phyloP scores from a whole-genome alignment of 805 yeast species.

The Suhomyces canberraensis region DNA sequence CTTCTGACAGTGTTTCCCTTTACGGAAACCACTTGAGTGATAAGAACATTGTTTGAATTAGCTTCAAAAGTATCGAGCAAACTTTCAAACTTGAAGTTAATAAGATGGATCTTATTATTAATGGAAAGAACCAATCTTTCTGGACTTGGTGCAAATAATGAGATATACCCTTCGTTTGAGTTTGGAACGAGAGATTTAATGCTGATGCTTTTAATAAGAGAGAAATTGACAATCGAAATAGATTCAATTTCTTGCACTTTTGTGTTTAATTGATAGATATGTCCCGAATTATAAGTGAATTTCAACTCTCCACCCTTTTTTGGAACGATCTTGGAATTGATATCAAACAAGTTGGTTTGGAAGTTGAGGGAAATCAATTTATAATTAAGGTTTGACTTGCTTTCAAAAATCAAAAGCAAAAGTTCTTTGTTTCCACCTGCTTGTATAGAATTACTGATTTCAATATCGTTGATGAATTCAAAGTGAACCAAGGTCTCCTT shows the following conservation, averaged over 20 bases:
- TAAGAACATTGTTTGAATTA: slow-evolving; percentile 17
- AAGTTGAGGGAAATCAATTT: slow-evolving; percentile 23
- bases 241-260: slow-evolving; percentile 15
- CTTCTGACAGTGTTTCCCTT: slow-evolving; percentile 43
- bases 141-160: slow-evolving; percentile 40
- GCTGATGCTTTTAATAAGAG: slow-evolving; percentile 16
- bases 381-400: slow-evolving; percentile 15
- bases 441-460: slow-evolving; percentile 13
- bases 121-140: slow-evolving; percentile 46
- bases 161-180: slow-evolving; percentile 11
- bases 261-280: slow-evolving; percentile 22
- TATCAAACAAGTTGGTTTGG: slow-evolving; percentile 20
- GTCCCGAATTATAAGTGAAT: slow-evolving; percentile 25
- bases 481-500: slow-evolving; percentile 27
- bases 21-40: slow-evolving; percentile 31
- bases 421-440: slow-evolving; percentile 22
- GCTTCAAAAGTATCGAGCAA: slow-evolving; percentile 29
- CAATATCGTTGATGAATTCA: slow-evolving; percentile 25
- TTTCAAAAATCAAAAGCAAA: slow-evolving; percentile 15
- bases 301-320: slow-evolving; percentile 3
- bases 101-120: slow-evolving; percentile 37
- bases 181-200: slow-evolving; percentile 15
- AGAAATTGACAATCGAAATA: slow-evolving; percentile 23
- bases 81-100: slow-evolving; percentile 45
- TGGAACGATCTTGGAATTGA: slow-evolving; percentile 12